Evolutionary conservation across 495 filamentous ascomycete genomes (phyloP).

Genomic region (Neurospora sp.): DNA sequence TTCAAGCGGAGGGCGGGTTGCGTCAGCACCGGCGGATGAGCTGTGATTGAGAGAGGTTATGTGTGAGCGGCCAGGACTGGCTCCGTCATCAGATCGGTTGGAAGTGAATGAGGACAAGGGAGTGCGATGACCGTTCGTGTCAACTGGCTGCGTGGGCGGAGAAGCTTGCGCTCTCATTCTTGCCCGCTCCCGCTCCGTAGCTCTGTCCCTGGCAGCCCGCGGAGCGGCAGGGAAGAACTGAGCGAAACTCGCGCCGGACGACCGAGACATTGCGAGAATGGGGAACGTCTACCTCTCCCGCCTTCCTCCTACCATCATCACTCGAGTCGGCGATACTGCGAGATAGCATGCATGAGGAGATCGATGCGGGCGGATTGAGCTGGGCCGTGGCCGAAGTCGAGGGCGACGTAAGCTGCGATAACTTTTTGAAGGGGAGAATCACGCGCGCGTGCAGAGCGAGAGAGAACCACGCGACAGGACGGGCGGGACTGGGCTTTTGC

Average conservation of each 20-base stretch:
- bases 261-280: slow-evolving; percentile 61
- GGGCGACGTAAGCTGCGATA: background rate
- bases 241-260: slow-evolving; percentile 67
- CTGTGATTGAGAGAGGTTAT: slow-evolving; percentile 4
- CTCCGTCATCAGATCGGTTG: slow-evolving; percentile 7
- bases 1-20: slow-evolving; percentile 34
- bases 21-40: slow-evolving; percentile 27
- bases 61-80: slow-evolving; percentile 8
- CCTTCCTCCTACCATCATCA: slow-evolving; percentile 46
- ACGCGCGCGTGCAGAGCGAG: slow-evolving; percentile 16
- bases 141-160: slow-evolving; percentile 14
- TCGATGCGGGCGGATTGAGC: slow-evolving; percentile 5
- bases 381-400: background rate
- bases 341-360: slow-evolving; percentile 32
- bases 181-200: slow-evolving; percentile 41
- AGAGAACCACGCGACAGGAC: slow-evolving; percentile 16
- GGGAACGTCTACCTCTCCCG: slow-evolving; percentile 35
- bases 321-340: slow-evolving; percentile 27
- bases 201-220: slow-evolving; percentile 43
- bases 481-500: slow-evolving; percentile 8
- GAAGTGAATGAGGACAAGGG: slow-evolving; percentile 6
- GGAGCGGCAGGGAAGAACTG: slow-evolving; percentile 87
- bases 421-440: slow-evolving; percentile 3
- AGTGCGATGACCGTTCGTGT: slow-evolving; percentile 13
- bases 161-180: slow-evolving; percentile 25